phyloP scores from a whole-genome alignment of 768 basidiomycete genomes.

The Cantharellus cinnabarinus region DNA sequence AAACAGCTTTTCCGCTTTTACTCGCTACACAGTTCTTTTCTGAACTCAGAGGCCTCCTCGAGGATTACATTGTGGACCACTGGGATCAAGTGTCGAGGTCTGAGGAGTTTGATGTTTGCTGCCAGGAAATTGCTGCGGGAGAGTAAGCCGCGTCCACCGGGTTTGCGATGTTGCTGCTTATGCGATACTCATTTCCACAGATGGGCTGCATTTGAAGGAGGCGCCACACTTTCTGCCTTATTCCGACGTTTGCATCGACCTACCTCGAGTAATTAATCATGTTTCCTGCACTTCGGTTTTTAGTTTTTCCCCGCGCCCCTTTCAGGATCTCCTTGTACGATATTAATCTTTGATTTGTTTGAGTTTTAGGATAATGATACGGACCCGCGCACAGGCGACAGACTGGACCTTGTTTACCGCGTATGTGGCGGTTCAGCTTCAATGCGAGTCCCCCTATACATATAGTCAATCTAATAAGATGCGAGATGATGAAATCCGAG shows the following conservation, averaged over 20 bases:
- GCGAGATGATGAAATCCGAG: too few relatives aligned
- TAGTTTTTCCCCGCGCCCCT: too few relatives aligned
- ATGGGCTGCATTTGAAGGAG: slow-evolving; percentile 46
- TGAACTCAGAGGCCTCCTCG: slow-evolving; percentile 36
- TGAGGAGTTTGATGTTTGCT: slow-evolving; percentile 46
- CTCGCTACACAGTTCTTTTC: slow-evolving; percentile 52
- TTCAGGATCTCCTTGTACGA: too few relatives aligned
- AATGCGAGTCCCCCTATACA: too few relatives aligned
- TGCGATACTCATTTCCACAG: slow-evolving; percentile 15
- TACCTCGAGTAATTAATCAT: not conserved
- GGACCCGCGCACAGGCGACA: too few relatives aligned
- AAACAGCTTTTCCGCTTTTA: slow-evolving; percentile 44
- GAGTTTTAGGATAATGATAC: too few relatives aligned
- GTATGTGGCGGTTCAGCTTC: too few relatives aligned
- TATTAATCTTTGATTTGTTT: too few relatives aligned
- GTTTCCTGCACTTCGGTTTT: too few relatives aligned
- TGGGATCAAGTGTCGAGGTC: slow-evolving; percentile 51
- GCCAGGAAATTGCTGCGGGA: slow-evolving; percentile 50
- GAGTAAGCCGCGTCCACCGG: slow-evolving; percentile 28
- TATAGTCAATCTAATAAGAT: too few relatives aligned
- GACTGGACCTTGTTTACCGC: too few relatives aligned
- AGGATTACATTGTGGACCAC: slow-evolving; percentile 60
- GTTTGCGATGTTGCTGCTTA: not conserved
- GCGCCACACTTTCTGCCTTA: slow-evolving; percentile 42
- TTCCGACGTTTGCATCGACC: slow-evolving; percentile 31